Evolutionary conservation across 331 rosid genomes (phyloP), one percentile per base, ranked within the genome.

Genomic region (Malus hybrid): DNA sequence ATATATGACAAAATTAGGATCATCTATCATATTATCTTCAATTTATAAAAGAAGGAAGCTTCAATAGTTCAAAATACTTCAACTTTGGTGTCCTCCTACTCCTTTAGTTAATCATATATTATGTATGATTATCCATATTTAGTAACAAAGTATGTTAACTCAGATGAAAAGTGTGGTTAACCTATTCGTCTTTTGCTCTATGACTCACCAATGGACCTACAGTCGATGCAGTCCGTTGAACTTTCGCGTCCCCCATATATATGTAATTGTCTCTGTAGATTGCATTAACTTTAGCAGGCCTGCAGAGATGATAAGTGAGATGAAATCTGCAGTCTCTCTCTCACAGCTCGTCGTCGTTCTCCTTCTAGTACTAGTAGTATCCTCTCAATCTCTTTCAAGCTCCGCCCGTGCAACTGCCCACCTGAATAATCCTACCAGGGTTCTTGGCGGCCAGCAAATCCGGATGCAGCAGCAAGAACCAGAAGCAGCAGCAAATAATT

Each of bases 291-390:
- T 39, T 39, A 10, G 46, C 12, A 39, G 46, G 46, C 46, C 46
- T 3, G 19, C 50, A 77, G 29, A 10, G 6, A 59, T 59, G 64
- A 4, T 83, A 84, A 29, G 62, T 10, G 10, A 10, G 15, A 79
- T 60, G 81, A 79, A 71, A 63, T 65, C 65, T 77, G 48, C 82
- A 42, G 4, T 76, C 18, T 61, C 77, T 77, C 36, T 39, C 46
- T 39, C 46, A 39, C 46, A 39, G 65, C 18, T 11, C 10, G 56
- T 83, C 16, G 1, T 84, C 42, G 54, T 80, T 57, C 63, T 87
- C 67, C 48, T 82, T 32, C n/a, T 39, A 3, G 4, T 82, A 39
- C 24, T 24, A 24, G 24, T 24, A 24, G 55, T 81, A 32, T 69
- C 27, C 28, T 83, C 77, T 60, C 54, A 74, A 15, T 81, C 61